Percentiles rank a stretch among this genome's conserved stretches.
These are phyloP conservation scores for Candida sphagnicola DNA, from an alignment of 805 yeast species.

Conservation along the genomic window DNA sequence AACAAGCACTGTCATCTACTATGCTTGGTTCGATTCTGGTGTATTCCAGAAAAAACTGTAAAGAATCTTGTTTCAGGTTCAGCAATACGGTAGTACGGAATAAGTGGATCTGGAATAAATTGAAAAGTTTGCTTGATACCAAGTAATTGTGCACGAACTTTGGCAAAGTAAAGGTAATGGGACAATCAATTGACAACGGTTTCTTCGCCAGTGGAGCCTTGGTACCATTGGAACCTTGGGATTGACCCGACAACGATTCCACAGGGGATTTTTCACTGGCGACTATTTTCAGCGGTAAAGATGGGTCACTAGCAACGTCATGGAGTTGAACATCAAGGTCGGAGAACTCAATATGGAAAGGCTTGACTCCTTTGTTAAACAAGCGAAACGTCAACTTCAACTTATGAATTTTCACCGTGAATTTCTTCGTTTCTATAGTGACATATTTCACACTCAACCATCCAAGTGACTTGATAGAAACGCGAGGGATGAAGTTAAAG, in stretches of 20 bases:
- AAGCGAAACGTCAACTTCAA: constrained; percentile 19
- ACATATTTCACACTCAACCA: constrained; percentile 26
- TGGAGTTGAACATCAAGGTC: constrained; percentile 13
- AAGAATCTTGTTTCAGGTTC: constrained; percentile 10
- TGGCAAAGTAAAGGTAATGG: constrained; percentile 14
- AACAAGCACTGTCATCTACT: constrained; percentile 12
- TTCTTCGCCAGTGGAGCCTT: too few species aligned
- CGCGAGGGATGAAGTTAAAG: constrained; percentile 24
- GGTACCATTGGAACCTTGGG: too few species aligned
- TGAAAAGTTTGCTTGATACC: constrained; percentile 16
- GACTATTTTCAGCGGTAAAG: too few species aligned
- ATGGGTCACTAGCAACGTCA: not conserved
- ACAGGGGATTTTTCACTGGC: not conserved
- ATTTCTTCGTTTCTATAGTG: constrained; percentile 14
- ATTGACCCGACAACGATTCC: constrained; percentile 1
- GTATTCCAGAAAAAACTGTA: constrained; percentile 18
- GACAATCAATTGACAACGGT: not conserved
- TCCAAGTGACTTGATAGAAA: constrained; percentile 24
- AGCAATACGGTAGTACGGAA: constrained; percentile 12
- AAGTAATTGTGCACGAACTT: constrained; percentile 17
- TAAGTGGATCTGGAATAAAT: constrained; percentile 22
- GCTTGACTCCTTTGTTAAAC: constrained; percentile 18
- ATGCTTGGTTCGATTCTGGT: constrained; percentile 16
- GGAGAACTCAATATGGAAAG: constrained; percentile 23
- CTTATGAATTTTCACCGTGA: constrained; percentile 14